Base-by-base conservation (phyloP, 768 basidiomycete species). In the Hydnomerulius pinastri region DNA sequence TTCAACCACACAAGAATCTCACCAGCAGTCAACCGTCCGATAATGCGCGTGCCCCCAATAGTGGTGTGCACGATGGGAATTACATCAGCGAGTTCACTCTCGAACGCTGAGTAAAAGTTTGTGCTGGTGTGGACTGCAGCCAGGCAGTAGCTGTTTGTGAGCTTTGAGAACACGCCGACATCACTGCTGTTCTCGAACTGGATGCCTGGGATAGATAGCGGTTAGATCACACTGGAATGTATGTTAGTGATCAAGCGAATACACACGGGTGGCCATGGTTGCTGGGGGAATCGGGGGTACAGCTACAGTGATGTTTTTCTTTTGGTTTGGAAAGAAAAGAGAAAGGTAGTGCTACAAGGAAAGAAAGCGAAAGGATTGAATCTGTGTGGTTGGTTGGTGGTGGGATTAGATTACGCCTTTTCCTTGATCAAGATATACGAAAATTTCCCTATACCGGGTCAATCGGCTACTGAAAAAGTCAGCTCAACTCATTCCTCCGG, bases 71-170 rank as follows among this genome's bases (percentile, higher is more conserved):
- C 90, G 74, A 98, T 90, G 51, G 96, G 96, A 64, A 98, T 80
- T 50, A 97, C 86, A 64, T 96, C 96, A 50, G 83, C 84, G 32
- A 95, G 83, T 64, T 98, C 95, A 57, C 86, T 83, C 78, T 99
- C 95, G 69, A 98, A 98, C 13, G 92, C 88, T 21, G 94, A 97
- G 79, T 95, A 96, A 64, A 99, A 99, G 74, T 98, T 98, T 57
- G 93, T 86, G 72, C 92, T 90, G 70, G 95, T 90, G 69, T 93
- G 88, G 66, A 98, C 82, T 56, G 94, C 92, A 62, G 82, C 83
- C 41, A 99, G 85, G 74, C 96, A 98, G 81, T 97, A 99, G 65
- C 86, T 90, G 79, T 99, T 98, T 64, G 96, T 98, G 64, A 98
- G 81, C 74, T 97, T 97, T 63, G 93, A 78, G 74, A 98, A 99